Base-by-base conservation (phyloP, 2,329 filamentous ascomycete genomes). In the Xylariales sp. region DNA sequence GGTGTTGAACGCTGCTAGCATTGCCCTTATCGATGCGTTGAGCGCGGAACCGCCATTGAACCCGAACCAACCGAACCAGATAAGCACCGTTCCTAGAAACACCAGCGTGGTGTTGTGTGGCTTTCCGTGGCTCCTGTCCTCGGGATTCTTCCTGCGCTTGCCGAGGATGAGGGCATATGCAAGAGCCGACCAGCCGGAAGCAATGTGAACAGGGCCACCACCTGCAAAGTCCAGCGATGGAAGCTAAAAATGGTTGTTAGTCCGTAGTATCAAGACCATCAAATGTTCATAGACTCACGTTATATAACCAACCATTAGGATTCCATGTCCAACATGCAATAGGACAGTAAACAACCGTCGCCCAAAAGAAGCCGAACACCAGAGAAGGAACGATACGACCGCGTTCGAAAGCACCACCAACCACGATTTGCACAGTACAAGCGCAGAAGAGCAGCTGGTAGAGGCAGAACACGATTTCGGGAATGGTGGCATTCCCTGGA, bases 111-210 rank as follows among this genome's bases (percentile, higher is more conserved):
- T 74, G 57, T 82, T 83, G 55, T 84, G 79, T 2, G 78, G 72
- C 55, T 76, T 51, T 34, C 67, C 63, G 49, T 74, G 71, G 19
- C 65, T 60, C 46, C 69, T 65, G 41, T 71, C 67, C 36, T 69
- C 68, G 31, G 63, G 62, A 43, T 70, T 64, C 42, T 63, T 65
- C 45, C 66, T 67, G 8, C 44, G 69, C 51, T 79, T 79, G 11
- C 80, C 80, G 1, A 84, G 70, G 44, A 82, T 72, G 31, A 83
- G 64, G 1, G 80, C 77, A 54, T 81, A 84, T 3, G 80, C 79
- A 4, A 84, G 66, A 6, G 78, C 79, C n/a, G 71, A 66, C 64
- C 76, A 82, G 3, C 80, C 79, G 1, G 69, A 75, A 3, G 78
- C 72, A 40, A 84, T 79, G 52, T 84, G 79, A 2, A 84, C 80